These are phyloP conservation scores for Schizothecium vesticola DNA, from an alignment of 495 filamentous ascomycete species.

Conservation along the genomic window DNA sequence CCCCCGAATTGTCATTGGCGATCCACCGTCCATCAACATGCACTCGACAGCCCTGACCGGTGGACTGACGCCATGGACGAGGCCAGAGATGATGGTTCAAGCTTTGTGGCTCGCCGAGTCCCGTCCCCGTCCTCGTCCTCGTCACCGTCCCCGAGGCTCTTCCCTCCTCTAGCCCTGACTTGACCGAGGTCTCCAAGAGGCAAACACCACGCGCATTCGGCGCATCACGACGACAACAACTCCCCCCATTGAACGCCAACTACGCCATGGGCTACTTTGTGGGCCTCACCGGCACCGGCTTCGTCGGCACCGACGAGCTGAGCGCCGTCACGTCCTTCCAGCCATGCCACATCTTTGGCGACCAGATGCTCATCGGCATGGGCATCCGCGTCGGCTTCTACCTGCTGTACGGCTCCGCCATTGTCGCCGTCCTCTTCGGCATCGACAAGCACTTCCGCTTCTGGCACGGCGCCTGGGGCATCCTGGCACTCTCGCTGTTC, in stretches of 20 bases:
- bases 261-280: slow-evolving; percentile 25
- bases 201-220: background rate
- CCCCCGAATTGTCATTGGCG: slow-evolving; percentile 11
- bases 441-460: slow-evolving; percentile 30
- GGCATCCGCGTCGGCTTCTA: slow-evolving; percentile 31
- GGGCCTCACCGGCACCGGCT: slow-evolving; percentile 24
- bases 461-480: slow-evolving; percentile 29
- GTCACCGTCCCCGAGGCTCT: background rate
- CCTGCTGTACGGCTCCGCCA: slow-evolving; percentile 26
- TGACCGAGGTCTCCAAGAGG: background rate
- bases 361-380: slow-evolving; percentile 30
- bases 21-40: background rate
- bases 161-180: background rate
- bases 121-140: background rate
- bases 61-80: background rate
- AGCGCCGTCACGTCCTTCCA: slow-evolving; percentile 26
- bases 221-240: background rate
- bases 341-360: slow-evolving; percentile 31
- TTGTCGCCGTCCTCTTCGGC: slow-evolving; percentile 25
- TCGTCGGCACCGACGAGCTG: slow-evolving; percentile 28
- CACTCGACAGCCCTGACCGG: background rate
- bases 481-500: slow-evolving; percentile 26
- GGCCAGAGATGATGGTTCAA: background rate
- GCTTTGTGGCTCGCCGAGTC: background rate
- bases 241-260: background rate